Base-by-base conservation (phyloP, 257 asterid species). In the Henckelia pumila region DNA sequence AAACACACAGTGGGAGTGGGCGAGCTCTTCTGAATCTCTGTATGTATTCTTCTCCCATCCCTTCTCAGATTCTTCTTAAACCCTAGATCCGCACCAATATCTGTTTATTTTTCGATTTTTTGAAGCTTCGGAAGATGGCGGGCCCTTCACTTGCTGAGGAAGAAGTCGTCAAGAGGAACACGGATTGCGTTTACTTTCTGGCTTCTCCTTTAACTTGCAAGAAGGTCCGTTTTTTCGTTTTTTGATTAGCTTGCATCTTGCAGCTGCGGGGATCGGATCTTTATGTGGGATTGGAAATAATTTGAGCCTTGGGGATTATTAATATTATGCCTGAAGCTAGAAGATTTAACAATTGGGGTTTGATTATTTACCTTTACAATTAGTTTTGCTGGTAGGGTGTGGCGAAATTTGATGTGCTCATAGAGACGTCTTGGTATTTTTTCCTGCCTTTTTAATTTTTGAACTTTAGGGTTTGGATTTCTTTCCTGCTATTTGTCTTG, bases 151-250 rank as follows among this genome's bases (percentile, higher is more conserved):
- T 83, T n/a, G 76, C 77, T 64, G 92, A 84, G 63, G 96, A 89
- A 56, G 95, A 84, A 69, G 84, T 83, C 64, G 82, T 74, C 47
- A 92, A 84, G 78, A 76, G 91, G 30, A 87, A 81, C 83, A 89
- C 96, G 55, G 96, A 92, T 74, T 89, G 98, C 74, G 95, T 92
- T 47, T 92, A 92, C 86, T 92, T 92, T 77, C 83, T 92, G 11
- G 98, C 98, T 3, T 92, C 96, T 14, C 98, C 98, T 68, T 83
- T 92, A 74, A 92, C 98, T 71, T 92, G 98, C 92, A 92, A 92
- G 76, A 92, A 89, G 96, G 98, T 88, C 1, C 29, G 22, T 66
- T 63, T 66, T 37, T 28, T 64, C 22, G 44, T 1, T 4, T 4
- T 25, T 16, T n/a, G 17, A 11, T 33, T 10, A 2, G 52, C n/a